Conservation (phyloP, 108 stramenopile species). For the Skeletonema menzelii region DNA sequence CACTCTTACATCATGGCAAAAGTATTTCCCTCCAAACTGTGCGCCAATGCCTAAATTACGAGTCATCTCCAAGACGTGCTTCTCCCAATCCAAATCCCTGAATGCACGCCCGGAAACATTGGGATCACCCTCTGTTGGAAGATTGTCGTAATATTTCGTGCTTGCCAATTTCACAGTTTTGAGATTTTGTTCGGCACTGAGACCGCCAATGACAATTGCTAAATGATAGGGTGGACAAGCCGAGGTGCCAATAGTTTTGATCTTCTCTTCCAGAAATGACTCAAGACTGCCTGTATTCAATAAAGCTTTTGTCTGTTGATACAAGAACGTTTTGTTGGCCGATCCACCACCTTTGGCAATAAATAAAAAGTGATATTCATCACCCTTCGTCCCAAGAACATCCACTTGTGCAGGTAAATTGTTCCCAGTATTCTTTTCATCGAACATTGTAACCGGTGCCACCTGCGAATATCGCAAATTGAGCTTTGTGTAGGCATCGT, state of each 20-base stretch:
- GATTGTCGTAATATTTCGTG: conserved; percentile 91
- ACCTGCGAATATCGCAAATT: conserved; percentile 94
- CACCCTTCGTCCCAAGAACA: conserved; percentile 81
- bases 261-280: conserved; percentile 87
- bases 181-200: conserved; percentile 91
- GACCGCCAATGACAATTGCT: conserved; percentile 94
- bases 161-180: conserved; percentile 95
- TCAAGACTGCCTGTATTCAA: conserved; percentile 88
- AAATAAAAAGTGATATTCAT: conserved; percentile 91
- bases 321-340: conserved; percentile 96
- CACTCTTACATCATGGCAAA: conserved; percentile 96
- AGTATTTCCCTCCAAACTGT: conserved; percentile 97
- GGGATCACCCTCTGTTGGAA: conserved; percentile 87
- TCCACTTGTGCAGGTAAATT: conserved; percentile 97
- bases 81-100: conserved; percentile 91
- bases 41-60: conserved; percentile 94
- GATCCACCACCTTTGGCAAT: conserved; percentile 97
- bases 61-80: conserved; percentile 88
- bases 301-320: conserved; percentile 96
- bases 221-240: conserved; percentile 97
- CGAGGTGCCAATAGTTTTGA: conserved; percentile 93
- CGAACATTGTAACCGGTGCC: conserved; percentile 94
- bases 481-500: conserved; percentile 88
- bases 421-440: conserved; percentile 91
- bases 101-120: conserved; percentile 92